A percentile compares a stretch with the other conserved stretches of the same genome.
Conservation (phyloP, 306 rosid genomes). For the Dalbergia cochinchinensis region DNA sequence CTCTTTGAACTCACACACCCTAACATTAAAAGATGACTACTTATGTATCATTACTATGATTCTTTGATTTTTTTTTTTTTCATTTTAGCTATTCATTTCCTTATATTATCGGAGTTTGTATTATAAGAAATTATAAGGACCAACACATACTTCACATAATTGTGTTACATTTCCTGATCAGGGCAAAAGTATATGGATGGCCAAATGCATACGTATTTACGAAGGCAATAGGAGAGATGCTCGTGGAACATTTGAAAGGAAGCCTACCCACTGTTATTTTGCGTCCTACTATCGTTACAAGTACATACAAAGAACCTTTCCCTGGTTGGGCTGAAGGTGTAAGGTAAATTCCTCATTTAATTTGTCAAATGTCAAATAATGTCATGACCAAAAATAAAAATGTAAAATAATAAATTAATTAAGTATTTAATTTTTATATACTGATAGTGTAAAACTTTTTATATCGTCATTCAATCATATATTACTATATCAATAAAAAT, state of each 20-base stretch:
- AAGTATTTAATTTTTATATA: too few species aligned
- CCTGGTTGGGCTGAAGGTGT: constrained; percentile 88
- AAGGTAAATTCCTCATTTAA: constrained; percentile 50
- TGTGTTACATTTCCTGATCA: constrained; percentile 15
- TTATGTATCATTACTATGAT: too few species aligned
- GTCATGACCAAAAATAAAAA: too few species aligned
- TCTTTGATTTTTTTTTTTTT: background rate
- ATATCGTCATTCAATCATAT: too few species aligned
- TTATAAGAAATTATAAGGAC: background rate
- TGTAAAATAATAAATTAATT: too few species aligned
- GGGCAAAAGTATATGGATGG: constrained; percentile 85
- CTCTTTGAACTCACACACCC: too few species aligned
- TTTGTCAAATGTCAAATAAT: background rate
- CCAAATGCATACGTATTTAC: constrained; percentile 90
- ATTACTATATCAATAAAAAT: too few species aligned
- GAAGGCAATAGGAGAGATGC: constrained; percentile 89
- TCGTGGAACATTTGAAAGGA: constrained; percentile 56
- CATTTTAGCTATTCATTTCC: background rate
- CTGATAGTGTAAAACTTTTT: too few species aligned
- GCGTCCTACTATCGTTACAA: constrained; percentile 79
- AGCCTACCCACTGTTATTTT: constrained; percentile 55
- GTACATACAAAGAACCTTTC: constrained; percentile 84
- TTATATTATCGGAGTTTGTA: background rate
- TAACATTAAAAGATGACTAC: too few species aligned
- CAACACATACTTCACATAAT: background rate